These are phyloP conservation scores for Exophiala spinifera DNA, from an alignment of 2,329 filamentous ascomycete species.

Conservation along the genomic window DNA sequence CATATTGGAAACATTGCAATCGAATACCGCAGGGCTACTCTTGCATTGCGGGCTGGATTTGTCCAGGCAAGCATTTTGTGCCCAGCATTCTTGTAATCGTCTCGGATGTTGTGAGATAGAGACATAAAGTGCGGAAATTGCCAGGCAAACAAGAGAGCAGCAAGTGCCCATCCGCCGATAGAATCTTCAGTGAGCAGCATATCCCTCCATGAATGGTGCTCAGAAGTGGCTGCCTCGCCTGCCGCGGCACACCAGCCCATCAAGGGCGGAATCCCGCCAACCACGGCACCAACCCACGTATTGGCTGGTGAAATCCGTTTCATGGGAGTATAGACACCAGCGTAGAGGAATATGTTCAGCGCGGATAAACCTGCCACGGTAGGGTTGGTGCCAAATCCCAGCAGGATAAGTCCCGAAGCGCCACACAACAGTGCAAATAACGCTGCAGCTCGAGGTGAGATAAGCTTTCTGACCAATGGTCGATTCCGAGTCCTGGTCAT, in stretches of 20 bases:
- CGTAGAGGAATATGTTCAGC: conserved; percentile 84
- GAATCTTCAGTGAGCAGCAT: conserved; percentile 68
- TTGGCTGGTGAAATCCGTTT: conserved; percentile 85
- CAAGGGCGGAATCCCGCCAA: conserved; percentile 88
- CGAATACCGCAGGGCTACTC: conserved; percentile 85
- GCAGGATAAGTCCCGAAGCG: conserved; percentile 62
- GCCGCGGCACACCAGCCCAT: conserved; percentile 98
- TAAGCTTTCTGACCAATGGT: conserved; percentile 77
- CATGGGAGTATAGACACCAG: conserved; percentile 85
- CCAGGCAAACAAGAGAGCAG: conserved; percentile 84
- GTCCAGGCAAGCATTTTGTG: conserved; percentile 78
- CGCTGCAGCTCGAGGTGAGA: conserved; percentile 68
- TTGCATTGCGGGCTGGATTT: conserved; percentile 77
- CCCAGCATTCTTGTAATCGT: conserved; percentile 75
- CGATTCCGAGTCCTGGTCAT: conserved; percentile 93
- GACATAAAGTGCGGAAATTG: conserved; percentile 99
- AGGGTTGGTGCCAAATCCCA: conserved; percentile 90
- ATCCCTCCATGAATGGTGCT: conserved; percentile 71
- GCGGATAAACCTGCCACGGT: conserved; percentile 84
- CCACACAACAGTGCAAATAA: conserved; percentile 77
- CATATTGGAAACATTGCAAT: conserved; percentile 84
- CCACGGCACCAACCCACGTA: conserved; percentile 90
- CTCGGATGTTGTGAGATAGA: conserved; percentile 79
- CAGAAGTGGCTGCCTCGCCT: conserved; percentile 72
- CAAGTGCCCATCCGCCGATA: conserved; percentile 84